Conservation (phyloP, 2,329 filamentous ascomycete species). For the Volutella citrinella region DNA sequence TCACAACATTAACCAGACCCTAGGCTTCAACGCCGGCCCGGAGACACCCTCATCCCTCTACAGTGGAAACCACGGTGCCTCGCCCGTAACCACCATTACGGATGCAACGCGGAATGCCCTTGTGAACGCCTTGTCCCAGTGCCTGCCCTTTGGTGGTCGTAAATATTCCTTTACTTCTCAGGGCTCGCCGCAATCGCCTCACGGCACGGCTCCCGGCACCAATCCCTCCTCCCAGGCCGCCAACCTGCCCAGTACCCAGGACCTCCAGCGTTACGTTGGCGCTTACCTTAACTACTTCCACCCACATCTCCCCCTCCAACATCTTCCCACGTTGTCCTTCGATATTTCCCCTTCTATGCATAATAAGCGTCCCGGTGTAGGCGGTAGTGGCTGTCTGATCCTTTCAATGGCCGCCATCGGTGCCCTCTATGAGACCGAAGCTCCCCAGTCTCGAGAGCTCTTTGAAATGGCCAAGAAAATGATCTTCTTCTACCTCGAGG, state of each 20-base stretch:
- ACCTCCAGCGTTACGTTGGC: slow-evolving; percentile 86
- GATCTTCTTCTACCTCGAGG: slow-evolving; percentile 90
- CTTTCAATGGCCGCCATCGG: slow-evolving; percentile 79
- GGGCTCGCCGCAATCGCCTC: slow-evolving; percentile 53
- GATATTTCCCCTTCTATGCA: slow-evolving; percentile 70
- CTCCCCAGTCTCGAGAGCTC: slow-evolving; percentile 73
- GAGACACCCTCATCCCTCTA: slow-evolving; percentile 72
- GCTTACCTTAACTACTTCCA: slow-evolving; percentile 92
- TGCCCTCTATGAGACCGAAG: slow-evolving; percentile 83
- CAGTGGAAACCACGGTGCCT: slow-evolving; percentile 57
- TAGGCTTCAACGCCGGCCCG: slow-evolving; percentile 63
- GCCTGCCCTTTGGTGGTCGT: slow-evolving; percentile 53
- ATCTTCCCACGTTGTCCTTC: slow-evolving; percentile 88
- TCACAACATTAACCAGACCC: slow-evolving; percentile 62
- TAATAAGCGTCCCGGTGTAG: slow-evolving; percentile 58
- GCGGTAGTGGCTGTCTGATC: slow-evolving; percentile 81
- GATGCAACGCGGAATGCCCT: slow-evolving; percentile 62
- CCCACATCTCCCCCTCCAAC: slow-evolving; percentile 90
- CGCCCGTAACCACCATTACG: slow-evolving; percentile 62
- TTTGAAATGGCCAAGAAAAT: slow-evolving; percentile 95
- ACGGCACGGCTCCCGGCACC: slow-evolving; percentile 46
- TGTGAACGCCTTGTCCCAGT: slow-evolving; percentile 57
- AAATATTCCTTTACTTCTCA: slow-evolving; percentile 62
- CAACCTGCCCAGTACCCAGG: slow-evolving; percentile 73
- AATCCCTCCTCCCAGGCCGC: slow-evolving; percentile 50